A percentile compares a stretch with the other conserved stretches of the same genome.
Evolutionary conservation across 371 early-diverging fungal species (phyloP).

Genomic region (Mortierella sp.): DNA sequence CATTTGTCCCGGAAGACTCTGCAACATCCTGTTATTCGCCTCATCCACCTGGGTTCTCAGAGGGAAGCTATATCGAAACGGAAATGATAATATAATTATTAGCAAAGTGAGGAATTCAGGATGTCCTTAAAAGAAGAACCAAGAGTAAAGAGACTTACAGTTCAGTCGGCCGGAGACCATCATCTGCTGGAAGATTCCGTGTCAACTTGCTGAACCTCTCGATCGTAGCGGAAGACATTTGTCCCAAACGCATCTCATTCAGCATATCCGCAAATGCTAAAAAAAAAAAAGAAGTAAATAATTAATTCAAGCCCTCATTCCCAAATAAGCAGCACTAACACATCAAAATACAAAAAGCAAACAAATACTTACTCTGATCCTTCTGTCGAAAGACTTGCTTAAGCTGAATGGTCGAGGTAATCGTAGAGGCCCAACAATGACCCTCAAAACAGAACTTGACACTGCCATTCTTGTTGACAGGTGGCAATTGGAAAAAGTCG

Average conservation of each 20-base stretch:
- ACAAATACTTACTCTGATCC: constrained; percentile 43
- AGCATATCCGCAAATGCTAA: constrained; percentile 67
- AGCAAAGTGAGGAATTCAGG: background rate
- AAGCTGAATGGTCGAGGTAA: constrained; percentile 63
- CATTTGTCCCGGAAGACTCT: constrained; percentile 11
- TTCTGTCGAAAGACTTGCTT: constrained; percentile 63
- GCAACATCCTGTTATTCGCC: constrained; percentile 43
- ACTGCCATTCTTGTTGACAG: constrained; percentile 50
- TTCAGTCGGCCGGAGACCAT: constrained; percentile 77
- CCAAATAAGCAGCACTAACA: background rate
- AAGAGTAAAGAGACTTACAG: constrained; percentile 63
- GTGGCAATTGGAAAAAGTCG: constrained; percentile 76
- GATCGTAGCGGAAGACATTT: constrained; percentile 61
- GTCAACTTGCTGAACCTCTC: constrained; percentile 61
- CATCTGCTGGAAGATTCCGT: constrained; percentile 58
- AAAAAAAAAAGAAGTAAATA: background rate
- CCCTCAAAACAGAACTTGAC: constrained; percentile 78
- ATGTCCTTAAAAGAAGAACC: too few relatives aligned
- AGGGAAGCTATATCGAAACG: constrained; percentile 24
- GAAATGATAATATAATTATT: background rate
- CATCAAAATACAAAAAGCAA: background rate
- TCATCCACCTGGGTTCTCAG: constrained; percentile 54
- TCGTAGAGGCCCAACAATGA: constrained; percentile 66
- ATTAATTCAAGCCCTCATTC: background rate
- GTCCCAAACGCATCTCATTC: constrained; percentile 72